These are phyloP conservation scores for Rhododendron ovatum DNA, from an alignment of 148 eudicot species.

Conservation along the genomic window DNA sequence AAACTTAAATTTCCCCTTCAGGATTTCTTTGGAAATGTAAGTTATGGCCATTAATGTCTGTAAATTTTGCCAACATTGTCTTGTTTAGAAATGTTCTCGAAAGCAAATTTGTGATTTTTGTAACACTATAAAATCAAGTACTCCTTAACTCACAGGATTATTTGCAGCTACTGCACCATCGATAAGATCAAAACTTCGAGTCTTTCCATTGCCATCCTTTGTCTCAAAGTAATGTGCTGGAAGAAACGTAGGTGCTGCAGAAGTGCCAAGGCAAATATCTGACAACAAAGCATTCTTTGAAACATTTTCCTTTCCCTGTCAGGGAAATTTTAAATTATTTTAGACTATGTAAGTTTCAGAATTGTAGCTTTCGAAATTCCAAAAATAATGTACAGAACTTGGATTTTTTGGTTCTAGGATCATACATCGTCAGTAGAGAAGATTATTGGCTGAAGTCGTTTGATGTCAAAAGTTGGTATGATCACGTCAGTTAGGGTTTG, in stretches of 20 bases:
- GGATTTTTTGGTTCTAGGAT: not conserved
- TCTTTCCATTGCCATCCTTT: conserved; percentile 18
- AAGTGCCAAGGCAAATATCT: conserved; percentile 42
- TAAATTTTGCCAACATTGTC: not conserved
- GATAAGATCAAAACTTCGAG: conserved; percentile 31
- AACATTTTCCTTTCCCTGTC: conserved; percentile 22
- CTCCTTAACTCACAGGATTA: conserved; percentile 33
- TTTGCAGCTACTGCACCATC: conserved; percentile 54
- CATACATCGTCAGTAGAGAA: conserved; percentile 36
- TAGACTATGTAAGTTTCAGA: not conserved
- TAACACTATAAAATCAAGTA: not conserved
- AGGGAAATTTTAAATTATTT: not conserved
- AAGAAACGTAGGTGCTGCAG: conserved; percentile 46
- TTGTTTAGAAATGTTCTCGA: not conserved
- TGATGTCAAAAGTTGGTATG: conserved; percentile 40
- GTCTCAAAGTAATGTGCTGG: conserved; percentile 43
- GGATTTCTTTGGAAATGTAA: conserved; percentile 21
- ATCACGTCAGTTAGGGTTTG: conserved; percentile 36
- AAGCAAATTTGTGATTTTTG: not conserved
- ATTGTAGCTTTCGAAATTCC: not conserved
- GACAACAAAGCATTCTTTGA: conserved; percentile 33
- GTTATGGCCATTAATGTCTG: conserved; percentile 31
- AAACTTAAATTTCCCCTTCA: conserved; percentile 19
- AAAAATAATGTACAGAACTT: not conserved
- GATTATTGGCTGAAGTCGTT: conserved; percentile 35